Base-by-base conservation (phyloP, 148 eudicot species). In the Camellia lanceoleosa region DNA sequence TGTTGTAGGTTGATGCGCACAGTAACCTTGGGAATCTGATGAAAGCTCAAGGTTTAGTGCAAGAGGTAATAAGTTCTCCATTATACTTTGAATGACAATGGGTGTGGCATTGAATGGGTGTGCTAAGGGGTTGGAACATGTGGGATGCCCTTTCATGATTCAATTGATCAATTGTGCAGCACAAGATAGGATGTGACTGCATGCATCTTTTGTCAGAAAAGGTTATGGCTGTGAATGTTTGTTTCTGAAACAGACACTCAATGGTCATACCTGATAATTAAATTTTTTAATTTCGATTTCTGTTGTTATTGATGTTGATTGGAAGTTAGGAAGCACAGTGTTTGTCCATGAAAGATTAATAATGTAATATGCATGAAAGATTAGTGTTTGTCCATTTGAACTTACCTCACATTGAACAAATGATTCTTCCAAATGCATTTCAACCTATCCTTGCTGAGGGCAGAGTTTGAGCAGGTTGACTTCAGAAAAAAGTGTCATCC, bases 1-100 rank as follows among this genome's bases (percentile, higher is more conserved):
- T 71, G 18, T 79, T 79, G 77, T 81, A 94, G 98, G 92, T 92
- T 87, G 98, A 94, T 84, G 98, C 98, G 55, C 98, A 91, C 73
- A 89, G 93, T 84, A 94, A 92, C 71, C 93, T 94, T 75, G 98
- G 98, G 43, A 92, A 92, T 88, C 78, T 94, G 84, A 87, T 94
- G 97, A 94, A 94, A 90, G 89, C 93, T 61, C 98, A 92, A 87
- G 98, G 98, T 44, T 78, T 88, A 59, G 86, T 90, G 70, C 92
- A 90, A 79, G 97, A 94, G 90, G 98, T 94, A 84, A 85, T 89
- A 76, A 41, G 19, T 58, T 67, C 30, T 56, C 52, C 19, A 11
- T 19, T 44, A 18, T 78, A n/a, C 20, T 23, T 71, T 13, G 65
- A n/a, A 8, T 47, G 44, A 10, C 51, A 16, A 9, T 70, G 3